A percentile compares a stretch with the other conserved stretches of the same genome.
phyloP scores from a whole-genome alignment of 2,329 filamentous ascomycete genomes.

The Paracamarosporium sp. region DNA sequence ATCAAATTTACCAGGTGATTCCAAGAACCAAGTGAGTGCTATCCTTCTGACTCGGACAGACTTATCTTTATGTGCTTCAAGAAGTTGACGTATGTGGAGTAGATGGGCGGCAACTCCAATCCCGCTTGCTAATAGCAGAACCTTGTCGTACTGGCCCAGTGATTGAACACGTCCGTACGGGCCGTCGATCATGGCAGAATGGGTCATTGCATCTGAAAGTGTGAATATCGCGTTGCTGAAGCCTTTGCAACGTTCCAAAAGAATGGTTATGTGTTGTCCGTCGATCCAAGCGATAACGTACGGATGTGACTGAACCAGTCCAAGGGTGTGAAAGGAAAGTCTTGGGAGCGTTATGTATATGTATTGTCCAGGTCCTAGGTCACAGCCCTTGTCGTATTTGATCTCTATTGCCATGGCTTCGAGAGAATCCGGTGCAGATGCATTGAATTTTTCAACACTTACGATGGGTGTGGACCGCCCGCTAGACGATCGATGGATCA shows the following conservation, averaged over 20 bases:
- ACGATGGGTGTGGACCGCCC: neutral
- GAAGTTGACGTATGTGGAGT: conserved; percentile 10
- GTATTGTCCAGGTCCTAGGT: conserved; percentile 13
- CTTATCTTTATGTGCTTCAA: conserved; percentile 12
- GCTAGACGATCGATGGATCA: conserved; percentile 10
- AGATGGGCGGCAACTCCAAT: conserved; percentile 20
- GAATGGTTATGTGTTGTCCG: conserved; percentile 2
- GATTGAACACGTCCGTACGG: conserved; percentile 12
- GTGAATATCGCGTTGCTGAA: conserved; percentile 9
- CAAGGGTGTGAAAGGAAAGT: neutral
- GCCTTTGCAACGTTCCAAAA: conserved; percentile 7
- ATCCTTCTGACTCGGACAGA: conserved; percentile 17
- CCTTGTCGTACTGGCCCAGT: conserved; percentile 13
- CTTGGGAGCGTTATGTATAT: conserved; percentile 13
- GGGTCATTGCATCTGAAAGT: neutral
- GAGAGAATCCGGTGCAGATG: neutral
- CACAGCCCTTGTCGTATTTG: conserved; percentile 1
- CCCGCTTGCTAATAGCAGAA: conserved; percentile 15
- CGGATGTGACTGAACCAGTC: conserved; percentile 13
- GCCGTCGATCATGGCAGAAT: conserved; percentile 14
- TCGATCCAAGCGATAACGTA: conserved; percentile 12
- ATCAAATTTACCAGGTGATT: conserved; percentile 9
- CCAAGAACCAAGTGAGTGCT: conserved; percentile 15
- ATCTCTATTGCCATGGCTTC: conserved; percentile 1
- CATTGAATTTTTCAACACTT: neutral